These are phyloP conservation scores for Beta vulgaris DNA, from an alignment of 148 eudicot species.

Conservation along the genomic window DNA sequence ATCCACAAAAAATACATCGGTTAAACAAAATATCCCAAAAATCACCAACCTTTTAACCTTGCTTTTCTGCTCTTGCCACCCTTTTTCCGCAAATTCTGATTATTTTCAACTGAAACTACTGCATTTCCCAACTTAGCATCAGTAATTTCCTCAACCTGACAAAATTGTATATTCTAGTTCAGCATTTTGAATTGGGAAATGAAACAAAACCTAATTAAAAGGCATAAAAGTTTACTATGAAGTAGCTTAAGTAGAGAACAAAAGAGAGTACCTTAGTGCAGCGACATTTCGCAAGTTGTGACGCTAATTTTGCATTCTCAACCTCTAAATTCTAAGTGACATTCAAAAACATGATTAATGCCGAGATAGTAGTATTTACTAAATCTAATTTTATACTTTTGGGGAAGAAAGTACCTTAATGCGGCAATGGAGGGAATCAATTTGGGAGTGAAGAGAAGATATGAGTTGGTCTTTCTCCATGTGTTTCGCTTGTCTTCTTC, in stretches of 20 bases:
- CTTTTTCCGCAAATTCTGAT: slow-evolving; percentile 1
- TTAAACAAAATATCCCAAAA: background rate
- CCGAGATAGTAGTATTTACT: no score
- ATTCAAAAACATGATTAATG: background rate
- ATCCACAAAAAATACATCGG: background rate
- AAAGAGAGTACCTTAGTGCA: slow-evolving; percentile 50
- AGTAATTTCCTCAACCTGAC: slow-evolving; percentile 38
- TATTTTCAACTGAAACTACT: slow-evolving; percentile 20
- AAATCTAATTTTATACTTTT: no score
- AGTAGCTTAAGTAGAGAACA: background rate
- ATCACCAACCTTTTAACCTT: slow-evolving; percentile 20
- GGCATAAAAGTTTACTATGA: background rate
- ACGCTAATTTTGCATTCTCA: slow-evolving; percentile 51
- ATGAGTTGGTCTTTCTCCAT: slow-evolving; percentile 11
- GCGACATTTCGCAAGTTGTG: slow-evolving; percentile 50
- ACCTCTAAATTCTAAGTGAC: slow-evolving; percentile 50
- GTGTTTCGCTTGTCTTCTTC: background rate
- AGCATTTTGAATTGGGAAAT: background rate
- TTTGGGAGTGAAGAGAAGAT: background rate
- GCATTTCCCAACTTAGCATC: slow-evolving; percentile 20
- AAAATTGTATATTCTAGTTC: background rate
- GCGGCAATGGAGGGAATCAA: slow-evolving; percentile 23
- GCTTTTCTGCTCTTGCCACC: slow-evolving; percentile 22
- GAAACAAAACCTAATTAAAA: background rate
- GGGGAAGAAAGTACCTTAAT: slow-evolving; percentile 33